Conservation (phyloP, 2,329 filamentous ascomycete genomes). For the Hypoxylon sp. region DNA sequence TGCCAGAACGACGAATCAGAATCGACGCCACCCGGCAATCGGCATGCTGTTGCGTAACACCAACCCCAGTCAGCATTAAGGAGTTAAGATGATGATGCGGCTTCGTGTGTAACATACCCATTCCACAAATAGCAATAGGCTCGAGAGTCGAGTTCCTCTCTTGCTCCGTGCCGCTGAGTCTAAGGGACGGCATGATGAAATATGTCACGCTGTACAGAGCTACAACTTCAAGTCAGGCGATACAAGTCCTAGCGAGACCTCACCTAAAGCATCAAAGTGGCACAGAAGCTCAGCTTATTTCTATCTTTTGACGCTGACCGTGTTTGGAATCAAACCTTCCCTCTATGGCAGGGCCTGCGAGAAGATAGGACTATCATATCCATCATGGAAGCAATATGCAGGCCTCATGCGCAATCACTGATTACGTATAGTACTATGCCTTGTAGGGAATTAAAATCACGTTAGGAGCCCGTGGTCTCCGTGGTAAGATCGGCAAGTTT, state of each 20-base stretch:
- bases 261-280: not conserved
- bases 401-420: not conserved
- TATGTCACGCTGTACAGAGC: not conserved
- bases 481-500: not conserved
- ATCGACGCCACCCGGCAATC: constrained; percentile 42
- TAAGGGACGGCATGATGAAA: not conserved
- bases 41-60: constrained; percentile 35
- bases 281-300: constrained; percentile 11
- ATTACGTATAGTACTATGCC: not conserved
- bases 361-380: not conserved
- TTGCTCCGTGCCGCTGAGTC: not conserved
- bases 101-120: not conserved
- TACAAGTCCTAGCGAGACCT: not conserved
- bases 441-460: not conserved
- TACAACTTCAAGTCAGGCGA: not conserved
- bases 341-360: not conserved
- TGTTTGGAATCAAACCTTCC: constrained; percentile 2
- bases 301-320: not conserved
- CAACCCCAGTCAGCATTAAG: not conserved
- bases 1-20: constrained; percentile 46
- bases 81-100: not conserved
- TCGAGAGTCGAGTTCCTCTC: not conserved
- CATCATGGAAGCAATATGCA: not conserved
- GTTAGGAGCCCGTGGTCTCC: not conserved
- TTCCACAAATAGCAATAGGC: constrained; percentile 3